Evolutionary conservation across 331 rosid species (phyloP), one percentile per base, ranked within the genome.

Genomic region (Spiraea crenata): DNA sequence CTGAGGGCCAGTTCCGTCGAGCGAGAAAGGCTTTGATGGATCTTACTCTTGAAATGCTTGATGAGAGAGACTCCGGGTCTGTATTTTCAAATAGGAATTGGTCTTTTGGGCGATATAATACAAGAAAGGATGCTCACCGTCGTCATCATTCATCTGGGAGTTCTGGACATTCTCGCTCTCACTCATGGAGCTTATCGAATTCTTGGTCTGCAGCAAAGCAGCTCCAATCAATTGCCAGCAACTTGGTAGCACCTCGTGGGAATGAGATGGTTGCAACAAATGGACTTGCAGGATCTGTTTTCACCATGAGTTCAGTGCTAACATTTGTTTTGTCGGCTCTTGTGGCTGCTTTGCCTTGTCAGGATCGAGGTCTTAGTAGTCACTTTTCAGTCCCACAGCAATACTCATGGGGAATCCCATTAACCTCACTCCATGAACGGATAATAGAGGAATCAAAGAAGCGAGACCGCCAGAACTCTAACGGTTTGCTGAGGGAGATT

Each of bases 151-250:
- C 90, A 0, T 34, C 88, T 31, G 62, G 62, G 62, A 57, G 14
- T 5, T 34, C 62, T 3, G 86, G 85, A 63, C 99, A 93, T 84
- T 85, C 92, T 57, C 90, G 99, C 17, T 93, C 99, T 20, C 96
- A 77, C 71, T 93, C 99, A 0, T 93, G 99, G 97, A 91, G 95
- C 13, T 87, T 87, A 34, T 93, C 99, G 1, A 82, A 87, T 1
- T 76, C 97, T 49, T 93, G 97, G 99, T 93, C 99, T 10, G 99
- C 99, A 55, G 83, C 92, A 51, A 87, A 86, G 86, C 97, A 91
- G 82, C 87, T 91, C 57, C 96, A 91, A 65, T 89, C 91, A 42
- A 91, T 93, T 65, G 92, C 93, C 39, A 82, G 19, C 78, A 89
- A 86, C 87, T 78, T 93, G 77, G 77, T 71, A 70, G 79, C 95